Evolutionary conservation across 441 rosid genomes (phyloP).

Genomic region (Aleurites moluccanus): DNA sequence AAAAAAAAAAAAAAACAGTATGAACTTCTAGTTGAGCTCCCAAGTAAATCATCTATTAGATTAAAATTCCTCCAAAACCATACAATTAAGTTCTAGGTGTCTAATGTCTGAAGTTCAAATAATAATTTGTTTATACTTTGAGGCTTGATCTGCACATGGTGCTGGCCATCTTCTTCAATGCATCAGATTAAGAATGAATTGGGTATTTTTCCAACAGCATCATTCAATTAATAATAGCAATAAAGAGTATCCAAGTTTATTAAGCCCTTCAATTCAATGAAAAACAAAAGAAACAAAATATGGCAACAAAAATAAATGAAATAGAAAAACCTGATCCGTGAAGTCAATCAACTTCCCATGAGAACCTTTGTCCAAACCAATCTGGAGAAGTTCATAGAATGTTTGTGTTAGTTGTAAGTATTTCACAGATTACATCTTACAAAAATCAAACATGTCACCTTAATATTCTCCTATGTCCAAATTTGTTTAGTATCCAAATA

Average conservation of each 20-base stretch:
- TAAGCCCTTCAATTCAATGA: not conserved
- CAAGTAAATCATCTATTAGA: not conserved
- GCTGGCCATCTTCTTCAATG: not conserved
- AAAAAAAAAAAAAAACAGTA: not conserved
- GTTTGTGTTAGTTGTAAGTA: not conserved
- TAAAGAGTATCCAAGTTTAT: not conserved
- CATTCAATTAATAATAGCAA: not conserved
- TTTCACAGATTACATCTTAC: not conserved
- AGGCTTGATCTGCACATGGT: not conserved
- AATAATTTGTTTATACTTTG: not conserved
- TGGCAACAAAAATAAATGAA: not conserved
- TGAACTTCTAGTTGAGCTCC: conserved; percentile 1
- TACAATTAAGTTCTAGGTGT: not conserved
- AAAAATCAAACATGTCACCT: not conserved
- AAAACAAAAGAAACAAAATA: not conserved
- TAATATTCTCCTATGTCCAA: not conserved
- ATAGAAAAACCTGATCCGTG: conserved; percentile 53
- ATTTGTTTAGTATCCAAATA: not conserved
- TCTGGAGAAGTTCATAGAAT: conserved; percentile 37
- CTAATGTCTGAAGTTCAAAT: conserved; percentile 3
- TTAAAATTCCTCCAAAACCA: not conserved
- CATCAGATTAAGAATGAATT: not conserved
- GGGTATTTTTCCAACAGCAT: not conserved
- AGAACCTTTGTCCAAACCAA: conserved; percentile 89
- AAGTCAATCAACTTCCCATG: conserved; percentile 66